Base-by-base conservation (phyloP, 805 yeast genomes). In the Candida fluviatilis region DNA sequence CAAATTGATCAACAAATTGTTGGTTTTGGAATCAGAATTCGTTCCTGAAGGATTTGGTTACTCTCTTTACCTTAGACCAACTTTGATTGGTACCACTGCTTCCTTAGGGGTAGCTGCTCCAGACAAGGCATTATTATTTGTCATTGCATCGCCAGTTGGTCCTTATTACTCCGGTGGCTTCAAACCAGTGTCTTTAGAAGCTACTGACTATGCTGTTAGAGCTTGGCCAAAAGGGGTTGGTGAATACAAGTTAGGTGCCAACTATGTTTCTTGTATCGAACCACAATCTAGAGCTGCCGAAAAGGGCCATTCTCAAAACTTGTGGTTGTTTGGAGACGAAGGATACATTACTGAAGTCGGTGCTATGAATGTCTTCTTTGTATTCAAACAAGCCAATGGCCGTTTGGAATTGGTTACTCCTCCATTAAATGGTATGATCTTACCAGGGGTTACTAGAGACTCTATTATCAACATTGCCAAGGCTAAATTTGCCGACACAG, bases 181-280 rank as follows among this genome's bases (percentile, higher is more conserved):
- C 80, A 89, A 90, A 68, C 96, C 98, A 30, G 96, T 93, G 38
- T 74, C 78, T 45, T 75, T 93, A 48, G 96, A 91, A 69, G 97
- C 98, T 49, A 90, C 96, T 25, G 95, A 88, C 59, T 81, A 86
- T 52, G 96, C 96, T 36, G 90, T 90, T 24, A 85, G 99, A 71
- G 98, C 99, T 21, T 91, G 98, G 98, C 98, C 98, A 58, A 96
- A 96, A 56, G 99, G 98, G 64, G 89, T 81, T 52, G 99, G 99
- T 66, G 84, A 91, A 78, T 83, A 79, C 65, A 91, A 91, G 68
- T 78, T 91, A 55, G 99, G 99, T 64, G 97, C 96, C 45, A 91
- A 91, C 73, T 91, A 91, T 59, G 99, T 97, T 32, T 97, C 98
- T 46, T 86, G 96, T 62, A 80, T 90, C 55, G 73, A 76, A 58